phyloP scores from a whole-genome alignment of 495 filamentous ascomycete species.

The Penicillium riverlandense region DNA sequence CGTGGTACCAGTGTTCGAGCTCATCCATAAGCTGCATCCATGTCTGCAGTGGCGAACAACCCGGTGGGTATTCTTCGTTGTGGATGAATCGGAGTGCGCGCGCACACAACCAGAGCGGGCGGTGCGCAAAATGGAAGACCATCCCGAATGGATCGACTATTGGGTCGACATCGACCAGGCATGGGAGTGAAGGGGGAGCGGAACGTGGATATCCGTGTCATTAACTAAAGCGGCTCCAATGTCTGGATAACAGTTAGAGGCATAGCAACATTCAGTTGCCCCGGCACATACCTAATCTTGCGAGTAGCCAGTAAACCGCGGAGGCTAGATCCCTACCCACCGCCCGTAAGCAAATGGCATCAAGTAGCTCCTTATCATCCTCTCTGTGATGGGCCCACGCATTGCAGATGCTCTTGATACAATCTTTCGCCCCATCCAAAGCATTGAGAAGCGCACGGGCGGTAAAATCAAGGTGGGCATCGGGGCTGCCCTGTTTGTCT shows the following conservation, averaged over 20 bases:
- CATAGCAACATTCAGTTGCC: not conserved
- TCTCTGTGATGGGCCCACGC: conserved; percentile 9
- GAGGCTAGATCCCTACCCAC: conserved; percentile 14
- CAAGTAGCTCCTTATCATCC: conserved; percentile 3
- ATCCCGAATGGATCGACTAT: conserved; percentile 13
- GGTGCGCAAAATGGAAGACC: conserved; percentile 16
- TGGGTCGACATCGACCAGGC: conserved; percentile 4
- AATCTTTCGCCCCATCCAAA: conserved; percentile 6
- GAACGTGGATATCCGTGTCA: conserved; percentile 12
- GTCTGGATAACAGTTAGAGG: conserved; percentile 11
- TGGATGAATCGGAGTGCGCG: conserved; percentile 15
- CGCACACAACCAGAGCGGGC: conserved; percentile 24
- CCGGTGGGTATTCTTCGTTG: conserved; percentile 12
- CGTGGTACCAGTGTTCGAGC: conserved; percentile 26
- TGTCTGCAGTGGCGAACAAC: conserved; percentile 3
- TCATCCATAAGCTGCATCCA: conserved; percentile 24
- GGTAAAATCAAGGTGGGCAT: not conserved
- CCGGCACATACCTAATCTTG: conserved; percentile 22
- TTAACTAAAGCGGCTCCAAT: conserved; percentile 21
- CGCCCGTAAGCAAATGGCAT: conserved; percentile 10
- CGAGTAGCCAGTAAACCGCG: conserved; percentile 28
- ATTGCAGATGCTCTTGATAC: conserved; percentile 6
- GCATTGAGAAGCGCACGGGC: conserved; percentile 5
- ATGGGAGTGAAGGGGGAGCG: conserved; percentile 16
- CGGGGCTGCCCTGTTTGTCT: too few relatives aligned